Conservation (phyloP, 306 rosid species). For the Coriaria nepalensis region DNA sequence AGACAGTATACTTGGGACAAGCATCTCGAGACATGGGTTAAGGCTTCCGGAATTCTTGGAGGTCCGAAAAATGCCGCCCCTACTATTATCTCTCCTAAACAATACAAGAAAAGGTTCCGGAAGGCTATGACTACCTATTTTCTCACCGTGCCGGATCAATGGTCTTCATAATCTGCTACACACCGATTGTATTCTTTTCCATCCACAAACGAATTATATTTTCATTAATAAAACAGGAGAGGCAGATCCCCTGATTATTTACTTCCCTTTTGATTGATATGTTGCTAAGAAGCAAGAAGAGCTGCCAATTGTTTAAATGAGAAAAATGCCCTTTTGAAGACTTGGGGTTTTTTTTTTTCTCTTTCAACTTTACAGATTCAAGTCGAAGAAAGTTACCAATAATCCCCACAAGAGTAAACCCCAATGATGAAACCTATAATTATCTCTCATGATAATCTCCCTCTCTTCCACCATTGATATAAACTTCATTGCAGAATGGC, state of each 20-base stretch:
- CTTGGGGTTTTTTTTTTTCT: background rate
- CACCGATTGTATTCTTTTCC: conserved; percentile 23
- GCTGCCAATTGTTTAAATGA: background rate
- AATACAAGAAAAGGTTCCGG: conserved; percentile 90
- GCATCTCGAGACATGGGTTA: conserved; percentile 97
- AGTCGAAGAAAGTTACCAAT: background rate
- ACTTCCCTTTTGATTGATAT: background rate
- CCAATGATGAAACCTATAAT: conserved; percentile 16
- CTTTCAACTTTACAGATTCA: too few relatives aligned
- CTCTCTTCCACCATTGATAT: conserved; percentile 10
- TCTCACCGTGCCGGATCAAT: conserved; percentile 83
- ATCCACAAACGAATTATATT: background rate
- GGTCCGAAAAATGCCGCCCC: conserved; percentile 85
- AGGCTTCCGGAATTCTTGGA: conserved; percentile 86
- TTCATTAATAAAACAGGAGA: background rate
- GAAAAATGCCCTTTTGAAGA: background rate
- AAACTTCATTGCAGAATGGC: conserved; percentile 3
- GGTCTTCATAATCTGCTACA: conserved; percentile 34
- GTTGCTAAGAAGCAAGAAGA: background rate
- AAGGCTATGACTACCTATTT: conserved; percentile 96
- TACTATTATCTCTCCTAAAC: conserved; percentile 75
- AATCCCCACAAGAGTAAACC: conserved; percentile 12
- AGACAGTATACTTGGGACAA: conserved; percentile 99
- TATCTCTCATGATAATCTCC: conserved; percentile 11
- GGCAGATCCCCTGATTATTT: background rate